These are phyloP conservation scores for Isatis tinctoria DNA, from an alignment of 345 rosid species.

Conservation along the genomic window DNA sequence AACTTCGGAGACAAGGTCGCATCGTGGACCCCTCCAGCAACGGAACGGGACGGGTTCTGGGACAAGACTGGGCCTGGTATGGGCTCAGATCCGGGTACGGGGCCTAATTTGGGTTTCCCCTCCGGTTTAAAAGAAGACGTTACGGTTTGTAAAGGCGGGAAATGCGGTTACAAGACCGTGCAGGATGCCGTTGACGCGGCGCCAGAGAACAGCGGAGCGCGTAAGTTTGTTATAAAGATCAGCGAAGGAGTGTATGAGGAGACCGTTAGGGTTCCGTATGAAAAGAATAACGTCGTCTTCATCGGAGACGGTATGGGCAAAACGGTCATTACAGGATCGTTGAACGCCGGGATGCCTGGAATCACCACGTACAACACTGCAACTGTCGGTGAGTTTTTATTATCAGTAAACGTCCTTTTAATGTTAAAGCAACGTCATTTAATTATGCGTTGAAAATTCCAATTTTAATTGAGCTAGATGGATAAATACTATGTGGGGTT, in stretches of 20 bases:
- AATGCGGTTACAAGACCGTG: constrained; percentile 49
- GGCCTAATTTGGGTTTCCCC: constrained; percentile 42
- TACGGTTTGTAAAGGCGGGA: constrained; percentile 62
- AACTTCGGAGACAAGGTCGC: constrained; percentile 40
- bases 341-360: constrained; percentile 54
- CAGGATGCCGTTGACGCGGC: constrained; percentile 83
- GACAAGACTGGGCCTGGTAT: constrained; percentile 30
- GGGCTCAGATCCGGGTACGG: constrained; percentile 11
- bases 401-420: neutral
- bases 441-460: neutral
- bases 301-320: constrained; percentile 83
- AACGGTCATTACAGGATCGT: constrained; percentile 75
- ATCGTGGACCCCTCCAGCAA: constrained; percentile 59
- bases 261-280: constrained; percentile 66
- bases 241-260: constrained; percentile 68
- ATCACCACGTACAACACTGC: constrained; percentile 70
- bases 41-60: constrained; percentile 83
- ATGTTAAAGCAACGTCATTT: neutral
- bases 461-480: neutral
- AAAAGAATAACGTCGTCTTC: constrained; percentile 77
- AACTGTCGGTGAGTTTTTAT: constrained; percentile 58
- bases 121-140: constrained; percentile 44
- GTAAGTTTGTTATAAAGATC: constrained; percentile 57
- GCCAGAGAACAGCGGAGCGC: constrained; percentile 41
- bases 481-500: neutral